Conservation (phyloP, 352 stramenopile species). For the Phytopythium kandeliae region DNA sequence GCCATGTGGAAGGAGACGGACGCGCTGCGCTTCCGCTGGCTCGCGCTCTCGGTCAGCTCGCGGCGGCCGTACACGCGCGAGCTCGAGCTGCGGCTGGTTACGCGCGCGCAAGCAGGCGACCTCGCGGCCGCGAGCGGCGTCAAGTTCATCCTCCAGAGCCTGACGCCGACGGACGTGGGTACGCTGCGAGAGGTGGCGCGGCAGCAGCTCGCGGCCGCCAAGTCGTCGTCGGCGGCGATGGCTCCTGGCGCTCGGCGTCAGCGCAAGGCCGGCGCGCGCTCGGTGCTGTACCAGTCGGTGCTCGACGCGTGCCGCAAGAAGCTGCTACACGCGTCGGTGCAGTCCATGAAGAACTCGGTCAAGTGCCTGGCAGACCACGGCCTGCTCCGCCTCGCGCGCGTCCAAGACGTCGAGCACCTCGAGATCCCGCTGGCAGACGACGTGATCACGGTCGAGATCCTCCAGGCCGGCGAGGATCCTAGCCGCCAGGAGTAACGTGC, state of each 20-base stretch:
- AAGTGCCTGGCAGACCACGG: conserved; percentile 59
- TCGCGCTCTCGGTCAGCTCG: conserved; percentile 37
- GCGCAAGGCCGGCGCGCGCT: conserved; percentile 9
- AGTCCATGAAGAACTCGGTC: conserved; percentile 61
- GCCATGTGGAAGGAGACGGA: conserved; percentile 56
- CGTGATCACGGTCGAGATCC: conserved; percentile 38
- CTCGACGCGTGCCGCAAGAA: conserved; percentile 46
- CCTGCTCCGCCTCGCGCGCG: conserved; percentile 28
- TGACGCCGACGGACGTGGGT: conserved; percentile 49
- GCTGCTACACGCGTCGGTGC: conserved; percentile 37
- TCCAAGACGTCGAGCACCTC: conserved; percentile 37
- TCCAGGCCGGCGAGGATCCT: conserved; percentile 7
- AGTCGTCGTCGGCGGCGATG: neutral
- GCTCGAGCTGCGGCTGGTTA: conserved; percentile 28
- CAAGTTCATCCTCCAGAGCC: conserved; percentile 60
- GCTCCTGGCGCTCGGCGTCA: neutral
- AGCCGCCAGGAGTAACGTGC: neutral
- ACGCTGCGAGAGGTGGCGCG: conserved; percentile 38
- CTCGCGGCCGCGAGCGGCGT: conserved; percentile 30
- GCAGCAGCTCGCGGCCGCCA: conserved; percentile 24
- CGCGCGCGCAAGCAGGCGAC: conserved; percentile 19
- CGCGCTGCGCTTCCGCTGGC: conserved; percentile 42
- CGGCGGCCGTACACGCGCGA: conserved; percentile 40
- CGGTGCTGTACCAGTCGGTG: conserved; percentile 37
- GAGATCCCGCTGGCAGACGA: conserved; percentile 38